A percentile compares a stretch with the other conserved stretches of the same genome.
Conservation (phyloP, 2,329 filamentous ascomycete species). For the Amauroascus niger region DNA sequence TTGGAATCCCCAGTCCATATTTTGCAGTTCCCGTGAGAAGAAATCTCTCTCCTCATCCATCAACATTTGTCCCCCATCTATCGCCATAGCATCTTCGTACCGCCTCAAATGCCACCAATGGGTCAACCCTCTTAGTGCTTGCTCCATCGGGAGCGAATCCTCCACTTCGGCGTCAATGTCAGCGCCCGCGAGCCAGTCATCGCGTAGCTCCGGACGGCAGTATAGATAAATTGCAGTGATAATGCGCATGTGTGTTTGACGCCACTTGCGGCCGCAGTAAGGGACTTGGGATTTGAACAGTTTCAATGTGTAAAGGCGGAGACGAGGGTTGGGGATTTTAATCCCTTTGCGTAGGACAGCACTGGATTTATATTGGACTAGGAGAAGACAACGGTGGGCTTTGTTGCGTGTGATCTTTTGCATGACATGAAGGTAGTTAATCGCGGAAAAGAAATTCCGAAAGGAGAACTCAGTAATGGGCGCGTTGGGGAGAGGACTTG, state of each 20-base stretch:
- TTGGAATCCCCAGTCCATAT: slow-evolving; percentile 47
- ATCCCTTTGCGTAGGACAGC: slow-evolving; percentile 86
- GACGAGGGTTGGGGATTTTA: slow-evolving; percentile 75
- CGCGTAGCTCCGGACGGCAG: slow-evolving; percentile 80
- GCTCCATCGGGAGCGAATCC: slow-evolving; percentile 81
- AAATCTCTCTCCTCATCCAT: slow-evolving; percentile 68
- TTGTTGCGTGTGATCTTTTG: slow-evolving; percentile 97
- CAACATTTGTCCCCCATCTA: slow-evolving; percentile 42
- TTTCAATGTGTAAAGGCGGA: slow-evolving; percentile 91
- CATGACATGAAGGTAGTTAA: slow-evolving; percentile 91
- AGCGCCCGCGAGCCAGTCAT: slow-evolving; percentile 85
- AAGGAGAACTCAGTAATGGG: slow-evolving; percentile 77
- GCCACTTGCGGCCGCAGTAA: slow-evolving; percentile 96
- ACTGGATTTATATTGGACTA: slow-evolving; percentile 91
- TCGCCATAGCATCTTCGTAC: slow-evolving; percentile 66
- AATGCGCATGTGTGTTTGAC: slow-evolving; percentile 95
- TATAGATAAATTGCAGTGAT: slow-evolving; percentile 95
- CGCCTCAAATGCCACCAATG: slow-evolving; percentile 86
- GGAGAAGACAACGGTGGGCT: slow-evolving; percentile 82
- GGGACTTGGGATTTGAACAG: slow-evolving; percentile 98
- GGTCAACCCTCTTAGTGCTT: slow-evolving; percentile 76
- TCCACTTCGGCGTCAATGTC: slow-evolving; percentile 93
- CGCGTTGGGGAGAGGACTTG: slow-evolving; percentile 55
- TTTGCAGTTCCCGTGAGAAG: slow-evolving; percentile 67
- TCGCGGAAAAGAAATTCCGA: slow-evolving; percentile 88